phyloP scores from a whole-genome alignment of 2,329 filamentous ascomycete species.

The Tympanopsis confertula region DNA sequence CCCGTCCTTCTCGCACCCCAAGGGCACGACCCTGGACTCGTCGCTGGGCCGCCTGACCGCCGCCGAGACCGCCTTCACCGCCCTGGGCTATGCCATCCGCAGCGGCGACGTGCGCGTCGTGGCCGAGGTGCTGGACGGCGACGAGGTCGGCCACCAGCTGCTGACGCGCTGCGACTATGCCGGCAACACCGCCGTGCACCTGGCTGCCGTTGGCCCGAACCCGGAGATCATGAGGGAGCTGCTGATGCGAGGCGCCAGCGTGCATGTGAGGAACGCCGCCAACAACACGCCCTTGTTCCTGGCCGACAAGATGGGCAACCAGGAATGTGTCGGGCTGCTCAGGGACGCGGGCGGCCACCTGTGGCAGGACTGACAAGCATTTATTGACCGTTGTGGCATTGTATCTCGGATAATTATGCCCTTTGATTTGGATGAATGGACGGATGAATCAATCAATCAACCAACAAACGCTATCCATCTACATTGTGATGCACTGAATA shows the following conservation, averaged over 20 bases:
- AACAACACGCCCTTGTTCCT: constrained; percentile 57
- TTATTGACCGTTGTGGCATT: too few species aligned
- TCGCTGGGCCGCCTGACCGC: constrained; percentile 31
- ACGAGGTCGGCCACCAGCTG: constrained; percentile 40
- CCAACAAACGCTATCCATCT: too few species aligned
- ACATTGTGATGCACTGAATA: too few species aligned
- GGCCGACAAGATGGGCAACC: constrained; percentile 43
- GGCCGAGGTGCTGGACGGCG: constrained; percentile 53
- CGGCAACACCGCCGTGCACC: constrained; percentile 60
- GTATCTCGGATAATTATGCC: too few species aligned
- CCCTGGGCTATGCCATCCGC: constrained; percentile 69
- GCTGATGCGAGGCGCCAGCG: constrained; percentile 49
- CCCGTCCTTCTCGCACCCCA: constrained; percentile 67
- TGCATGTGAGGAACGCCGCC: constrained; percentile 52
- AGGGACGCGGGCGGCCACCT: constrained; percentile 48
- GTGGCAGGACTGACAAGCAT: constrained; percentile 26
- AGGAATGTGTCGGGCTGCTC: constrained; percentile 39
- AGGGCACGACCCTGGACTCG: constrained; percentile 32
- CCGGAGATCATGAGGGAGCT: constrained; percentile 45
- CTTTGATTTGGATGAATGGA: too few species aligned
- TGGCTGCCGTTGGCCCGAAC: constrained; percentile 42
- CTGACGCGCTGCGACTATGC: constrained; percentile 70
- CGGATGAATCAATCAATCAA: too few species aligned
- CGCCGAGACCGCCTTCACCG: constrained; percentile 55
- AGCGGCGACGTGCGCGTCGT: constrained; percentile 58